Evolutionary conservation across 2,329 filamentous ascomycete species (phyloP).

Genomic region (Sarocladiaceae sp.): DNA sequence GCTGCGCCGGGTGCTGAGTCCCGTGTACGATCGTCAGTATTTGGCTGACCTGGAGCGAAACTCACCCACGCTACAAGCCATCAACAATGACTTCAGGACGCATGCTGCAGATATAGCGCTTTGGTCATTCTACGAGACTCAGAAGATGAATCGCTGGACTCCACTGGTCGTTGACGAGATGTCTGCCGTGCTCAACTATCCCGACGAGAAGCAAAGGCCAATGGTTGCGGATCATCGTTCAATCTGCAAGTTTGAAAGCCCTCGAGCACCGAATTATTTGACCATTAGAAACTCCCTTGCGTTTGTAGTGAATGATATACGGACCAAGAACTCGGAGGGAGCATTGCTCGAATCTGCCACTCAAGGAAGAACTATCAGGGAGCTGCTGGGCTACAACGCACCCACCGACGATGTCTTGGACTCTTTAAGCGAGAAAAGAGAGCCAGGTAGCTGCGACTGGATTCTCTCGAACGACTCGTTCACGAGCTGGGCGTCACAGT

Average conservation of each 20-base stretch:
- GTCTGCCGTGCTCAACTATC: slow-evolving; percentile 21
- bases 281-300: slow-evolving; percentile 19
- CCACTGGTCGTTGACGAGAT: slow-evolving; percentile 19
- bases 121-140: slow-evolving; percentile 24
- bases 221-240: slow-evolving; percentile 24
- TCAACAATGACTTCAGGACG: slow-evolving; percentile 23
- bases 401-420: not conserved
- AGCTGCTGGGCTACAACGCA: not conserved
- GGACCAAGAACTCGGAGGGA: not conserved
- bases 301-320: slow-evolving; percentile 13
- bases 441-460: slow-evolving; percentile 15
- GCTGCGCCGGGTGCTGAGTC: slow-evolving; percentile 20
- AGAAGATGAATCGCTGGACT: slow-evolving; percentile 14
- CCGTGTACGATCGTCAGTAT: slow-evolving; percentile 15
- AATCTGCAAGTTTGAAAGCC: slow-evolving; percentile 25
- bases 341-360: too few species aligned
- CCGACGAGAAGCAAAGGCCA: slow-evolving; percentile 18
- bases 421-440: not conserved
- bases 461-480: slow-evolving; percentile 12
- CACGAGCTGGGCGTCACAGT: slow-evolving; percentile 16
- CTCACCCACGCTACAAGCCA: slow-evolving; percentile 17
- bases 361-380: not conserved
- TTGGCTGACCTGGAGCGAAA: slow-evolving; percentile 18
- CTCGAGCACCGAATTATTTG: slow-evolving; percentile 20
- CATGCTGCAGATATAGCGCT: slow-evolving; percentile 16